Evolutionary conservation across 2,329 filamentous ascomycete species (phyloP).

Genomic region (Talaromyces amestolkiae): DNA sequence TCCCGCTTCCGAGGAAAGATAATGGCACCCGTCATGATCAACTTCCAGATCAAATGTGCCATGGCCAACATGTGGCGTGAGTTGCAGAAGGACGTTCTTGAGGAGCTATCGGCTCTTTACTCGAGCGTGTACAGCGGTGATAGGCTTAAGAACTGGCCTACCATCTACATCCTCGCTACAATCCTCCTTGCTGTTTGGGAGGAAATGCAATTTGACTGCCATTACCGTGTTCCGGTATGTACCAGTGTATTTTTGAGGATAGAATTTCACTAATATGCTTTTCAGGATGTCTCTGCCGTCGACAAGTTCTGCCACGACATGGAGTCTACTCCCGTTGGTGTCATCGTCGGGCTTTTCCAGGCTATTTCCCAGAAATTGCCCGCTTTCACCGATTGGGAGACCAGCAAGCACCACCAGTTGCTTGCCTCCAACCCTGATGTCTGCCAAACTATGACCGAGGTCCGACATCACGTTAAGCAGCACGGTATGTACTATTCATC

Average conservation of each 20-base stretch:
- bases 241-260: background rate
- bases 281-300: constrained; percentile 69
- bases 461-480: constrained; percentile 86
- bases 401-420: constrained; percentile 81
- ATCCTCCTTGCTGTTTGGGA: constrained; percentile 95
- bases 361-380: constrained; percentile 97
- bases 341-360: constrained; percentile 94
- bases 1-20: constrained; percentile 89
- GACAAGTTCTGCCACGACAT: constrained; percentile 96
- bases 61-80: constrained; percentile 98
- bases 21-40: constrained; percentile 96
- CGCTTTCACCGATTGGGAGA: constrained; percentile 91
- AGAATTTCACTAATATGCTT: background rate
- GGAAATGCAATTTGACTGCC: constrained; percentile 97
- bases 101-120: constrained; percentile 88
- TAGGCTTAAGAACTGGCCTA: constrained; percentile 98
- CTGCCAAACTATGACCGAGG: constrained; percentile 94
- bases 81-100: constrained; percentile 90
- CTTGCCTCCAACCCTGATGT: constrained; percentile 88
- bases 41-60: constrained; percentile 98
- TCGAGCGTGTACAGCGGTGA: constrained; percentile 98
- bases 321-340: constrained; percentile 92
- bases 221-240: constrained; percentile 75
- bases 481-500: constrained; percentile 66
- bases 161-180: constrained; percentile 94